These are phyloP conservation scores for Caloboletus inedulis DNA, from an alignment of 1,284 basidiomycete genomes.

Conservation along the genomic window DNA sequence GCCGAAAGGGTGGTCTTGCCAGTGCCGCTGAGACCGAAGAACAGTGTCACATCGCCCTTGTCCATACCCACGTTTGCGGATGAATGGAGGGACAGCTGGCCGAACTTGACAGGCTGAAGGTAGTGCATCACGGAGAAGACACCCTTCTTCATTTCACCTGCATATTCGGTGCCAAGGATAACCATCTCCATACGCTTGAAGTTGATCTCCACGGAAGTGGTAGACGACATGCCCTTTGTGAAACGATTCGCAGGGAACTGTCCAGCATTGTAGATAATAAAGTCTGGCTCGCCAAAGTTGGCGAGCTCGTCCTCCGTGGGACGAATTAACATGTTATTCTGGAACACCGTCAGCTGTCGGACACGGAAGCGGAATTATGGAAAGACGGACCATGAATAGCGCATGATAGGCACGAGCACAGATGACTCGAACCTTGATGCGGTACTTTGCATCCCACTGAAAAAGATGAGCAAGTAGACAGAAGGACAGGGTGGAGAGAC, in stretches of 20 bases:
- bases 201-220: constrained; percentile 99
- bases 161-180: constrained; percentile 99
- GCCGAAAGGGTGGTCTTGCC: constrained; percentile 98
- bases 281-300: constrained; percentile 97
- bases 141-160: constrained; percentile 99
- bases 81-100: constrained; percentile 98
- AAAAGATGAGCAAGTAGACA: constrained; percentile 7
- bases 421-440: constrained; percentile 99
- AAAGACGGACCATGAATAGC: constrained; percentile 88
- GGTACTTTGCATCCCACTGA: constrained; percentile 97
- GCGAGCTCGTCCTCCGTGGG: constrained; percentile 94
- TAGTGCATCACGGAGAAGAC: constrained; percentile 99
- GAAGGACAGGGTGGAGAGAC: constrained; percentile 13
- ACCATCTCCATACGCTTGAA: constrained; percentile 99
- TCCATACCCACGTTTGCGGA: constrained; percentile 95
- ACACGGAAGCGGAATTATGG: not conserved
- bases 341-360: constrained; percentile 13
- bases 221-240: constrained; percentile 99
- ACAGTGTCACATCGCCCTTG: constrained; percentile 91
- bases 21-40: constrained; percentile 98
- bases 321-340: constrained; percentile 99
- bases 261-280: constrained; percentile 99
- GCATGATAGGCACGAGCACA: constrained; percentile 99
- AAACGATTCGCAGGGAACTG: constrained; percentile 99
- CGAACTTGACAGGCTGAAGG: constrained; percentile 98